phyloP scores from a whole-genome alignment of 331 rosid species.

The Saraca asoca region DNA sequence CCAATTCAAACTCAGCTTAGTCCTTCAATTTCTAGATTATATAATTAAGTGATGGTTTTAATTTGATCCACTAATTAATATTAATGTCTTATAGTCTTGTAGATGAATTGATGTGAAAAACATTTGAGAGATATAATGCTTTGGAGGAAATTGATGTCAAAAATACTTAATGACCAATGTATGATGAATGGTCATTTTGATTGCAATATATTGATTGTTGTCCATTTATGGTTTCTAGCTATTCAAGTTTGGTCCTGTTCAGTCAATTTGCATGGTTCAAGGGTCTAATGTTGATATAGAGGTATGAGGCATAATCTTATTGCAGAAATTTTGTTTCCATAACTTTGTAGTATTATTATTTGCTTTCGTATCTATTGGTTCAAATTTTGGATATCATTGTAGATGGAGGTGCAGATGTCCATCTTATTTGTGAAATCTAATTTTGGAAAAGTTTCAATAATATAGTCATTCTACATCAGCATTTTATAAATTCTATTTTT shows the following conservation, averaged over 20 bases:
- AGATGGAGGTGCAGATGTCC: neutral
- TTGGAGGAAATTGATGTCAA: no score
- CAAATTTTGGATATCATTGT: neutral
- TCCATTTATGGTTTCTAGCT: conserved; percentile 37
- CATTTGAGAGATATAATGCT: no score
- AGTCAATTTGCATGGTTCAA: conserved; percentile 44
- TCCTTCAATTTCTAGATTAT: no score
- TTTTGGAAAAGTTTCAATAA: conserved; percentile 1
- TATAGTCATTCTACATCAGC: neutral
- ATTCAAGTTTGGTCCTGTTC: conserved; percentile 41
- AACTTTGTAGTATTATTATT: neutral
- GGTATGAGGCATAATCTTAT: conserved; percentile 29
- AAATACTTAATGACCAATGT: conserved; percentile 10
- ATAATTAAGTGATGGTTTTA: no score
- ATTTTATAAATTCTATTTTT: neutral
- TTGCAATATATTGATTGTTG: conserved; percentile 1
- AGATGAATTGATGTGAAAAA: no score
- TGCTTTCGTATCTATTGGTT: conserved; percentile 8
- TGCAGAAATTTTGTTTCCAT: no score
- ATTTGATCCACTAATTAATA: no score
- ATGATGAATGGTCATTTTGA: neutral
- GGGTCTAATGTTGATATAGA: conserved; percentile 31
- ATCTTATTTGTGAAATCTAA: neutral
- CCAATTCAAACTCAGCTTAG: no score
- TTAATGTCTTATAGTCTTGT: no score